These are phyloP conservation scores for Colletotrichum sp. DNA, from an alignment of 2,329 filamentous ascomycete species.

Conservation along the genomic window DNA sequence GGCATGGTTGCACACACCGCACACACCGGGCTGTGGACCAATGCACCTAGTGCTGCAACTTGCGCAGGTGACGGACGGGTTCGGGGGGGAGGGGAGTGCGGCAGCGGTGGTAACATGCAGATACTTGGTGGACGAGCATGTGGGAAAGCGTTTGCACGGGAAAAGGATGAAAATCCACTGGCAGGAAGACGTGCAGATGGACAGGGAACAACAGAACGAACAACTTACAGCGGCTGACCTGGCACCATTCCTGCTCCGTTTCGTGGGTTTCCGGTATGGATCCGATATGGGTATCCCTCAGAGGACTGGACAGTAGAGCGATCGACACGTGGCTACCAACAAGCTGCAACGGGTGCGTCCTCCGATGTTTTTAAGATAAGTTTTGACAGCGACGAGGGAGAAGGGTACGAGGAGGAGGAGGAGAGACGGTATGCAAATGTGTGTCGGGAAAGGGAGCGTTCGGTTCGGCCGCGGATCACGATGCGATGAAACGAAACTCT, in stretches of 20 bases:
- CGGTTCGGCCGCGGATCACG: slow-evolving; percentile 11
- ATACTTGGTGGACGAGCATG: not conserved
- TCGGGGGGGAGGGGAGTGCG: not conserved
- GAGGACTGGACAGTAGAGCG: not conserved
- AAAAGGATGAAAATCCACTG: not conserved
- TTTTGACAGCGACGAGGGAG: not conserved
- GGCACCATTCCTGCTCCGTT: not conserved
- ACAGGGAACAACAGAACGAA: not conserved
- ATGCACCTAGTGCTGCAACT: slow-evolving; percentile 14
- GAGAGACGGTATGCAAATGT: not conserved
- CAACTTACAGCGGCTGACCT: slow-evolving; percentile 20
- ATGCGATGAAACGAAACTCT: slow-evolving; percentile 21
- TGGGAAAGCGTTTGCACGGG: not conserved
- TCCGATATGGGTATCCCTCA: not conserved
- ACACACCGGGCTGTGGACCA: not conserved
- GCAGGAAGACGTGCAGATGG: not conserved
- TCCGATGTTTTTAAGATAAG: slow-evolving; percentile 2
- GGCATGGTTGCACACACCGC: not conserved
- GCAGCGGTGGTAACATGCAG: not conserved
- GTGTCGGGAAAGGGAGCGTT: not conserved
- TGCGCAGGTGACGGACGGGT: not conserved
- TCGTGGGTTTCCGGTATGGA: not conserved
- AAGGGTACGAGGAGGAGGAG: not conserved
- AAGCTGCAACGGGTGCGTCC: not conserved
- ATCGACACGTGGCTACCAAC: slow-evolving; percentile 6